Percentiles rank a stretch among this genome's conserved stretches.
phyloP scores from a whole-genome alignment of 176 grass and related monocot species.

The Hordeum vulgare region DNA sequence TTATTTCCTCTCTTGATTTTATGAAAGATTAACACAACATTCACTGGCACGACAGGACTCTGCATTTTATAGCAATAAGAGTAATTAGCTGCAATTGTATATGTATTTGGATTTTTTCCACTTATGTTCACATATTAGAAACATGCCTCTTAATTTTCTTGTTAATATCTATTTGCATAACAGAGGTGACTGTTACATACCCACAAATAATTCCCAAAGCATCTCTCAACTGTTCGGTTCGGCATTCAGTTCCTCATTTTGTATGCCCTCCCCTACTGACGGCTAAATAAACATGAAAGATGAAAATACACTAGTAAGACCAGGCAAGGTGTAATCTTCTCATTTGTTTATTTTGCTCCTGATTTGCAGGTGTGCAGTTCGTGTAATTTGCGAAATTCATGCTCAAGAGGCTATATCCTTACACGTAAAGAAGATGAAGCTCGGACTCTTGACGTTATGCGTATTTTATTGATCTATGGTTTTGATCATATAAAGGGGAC shows the following conservation, averaged over 20 bases:
- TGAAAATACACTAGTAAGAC: neutral
- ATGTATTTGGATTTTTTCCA: neutral
- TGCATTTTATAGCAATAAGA: neutral
- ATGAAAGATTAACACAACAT: neutral
- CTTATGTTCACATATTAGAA: slow-evolving; percentile 6
- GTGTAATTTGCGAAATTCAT: slow-evolving; percentile 69
- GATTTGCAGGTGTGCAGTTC: slow-evolving; percentile 85
- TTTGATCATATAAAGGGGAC: slow-evolving; percentile 81
- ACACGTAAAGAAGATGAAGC: slow-evolving; percentile 93
- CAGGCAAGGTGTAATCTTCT: neutral
- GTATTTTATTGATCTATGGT: slow-evolving; percentile 72
- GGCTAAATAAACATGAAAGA: neutral
- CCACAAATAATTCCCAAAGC: neutral
- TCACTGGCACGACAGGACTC: neutral
- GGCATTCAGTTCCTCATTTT: neutral
- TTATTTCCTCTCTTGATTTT: neutral
- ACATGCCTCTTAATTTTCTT: neutral
- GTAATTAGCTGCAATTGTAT: neutral
- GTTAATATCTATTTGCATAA: neutral
- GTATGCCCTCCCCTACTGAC: neutral
- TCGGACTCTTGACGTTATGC: slow-evolving; percentile 86
- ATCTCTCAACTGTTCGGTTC: neutral
- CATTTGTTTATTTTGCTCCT: slow-evolving; percentile 16
- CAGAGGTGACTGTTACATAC: neutral
- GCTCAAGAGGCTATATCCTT: slow-evolving; percentile 86